Evolutionary conservation across 2,329 filamentous ascomycete species (phyloP).

Genomic region (Amauroascus niger): DNA sequence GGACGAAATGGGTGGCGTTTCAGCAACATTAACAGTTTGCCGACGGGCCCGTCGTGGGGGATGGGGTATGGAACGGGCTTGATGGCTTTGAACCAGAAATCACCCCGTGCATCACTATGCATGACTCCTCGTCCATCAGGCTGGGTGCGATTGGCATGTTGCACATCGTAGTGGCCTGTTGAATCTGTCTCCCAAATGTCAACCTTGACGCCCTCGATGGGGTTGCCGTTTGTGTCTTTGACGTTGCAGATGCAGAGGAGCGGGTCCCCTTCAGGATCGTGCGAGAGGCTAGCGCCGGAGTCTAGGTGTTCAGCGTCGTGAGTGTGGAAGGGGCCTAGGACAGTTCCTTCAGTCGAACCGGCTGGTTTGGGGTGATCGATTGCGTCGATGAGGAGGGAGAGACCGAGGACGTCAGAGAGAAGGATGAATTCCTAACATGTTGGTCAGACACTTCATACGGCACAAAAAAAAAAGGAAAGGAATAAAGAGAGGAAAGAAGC

Average conservation of each 20-base stretch:
- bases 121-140: conserved; percentile 67
- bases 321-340: conserved; percentile 74
- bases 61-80: conserved; percentile 79
- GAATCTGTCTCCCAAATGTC: conserved; percentile 82
- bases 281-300: conserved; percentile 54
- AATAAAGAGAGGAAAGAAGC: conserved; percentile 18
- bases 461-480: neutral
- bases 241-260: conserved; percentile 66
- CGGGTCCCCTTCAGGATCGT: conserved; percentile 58
- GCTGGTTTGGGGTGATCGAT: conserved; percentile 75
- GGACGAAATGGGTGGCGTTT: conserved; percentile 70
- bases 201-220: conserved; percentile 57
- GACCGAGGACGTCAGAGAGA: conserved; percentile 66
- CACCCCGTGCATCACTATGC: conserved; percentile 57
- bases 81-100: conserved; percentile 78
- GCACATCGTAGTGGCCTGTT: conserved; percentile 72
- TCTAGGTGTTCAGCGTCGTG: conserved; percentile 55
- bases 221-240: conserved; percentile 53
- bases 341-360: conserved; percentile 62
- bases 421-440: conserved; percentile 62
- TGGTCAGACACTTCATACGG: neutral
- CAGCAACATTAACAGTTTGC: conserved; percentile 55
- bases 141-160: conserved; percentile 53
- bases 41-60: conserved; percentile 74
- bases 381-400: conserved; percentile 68